Evolutionary conservation across 257 asterid species (phyloP).

Genomic region (Nemophila menziesii): DNA sequence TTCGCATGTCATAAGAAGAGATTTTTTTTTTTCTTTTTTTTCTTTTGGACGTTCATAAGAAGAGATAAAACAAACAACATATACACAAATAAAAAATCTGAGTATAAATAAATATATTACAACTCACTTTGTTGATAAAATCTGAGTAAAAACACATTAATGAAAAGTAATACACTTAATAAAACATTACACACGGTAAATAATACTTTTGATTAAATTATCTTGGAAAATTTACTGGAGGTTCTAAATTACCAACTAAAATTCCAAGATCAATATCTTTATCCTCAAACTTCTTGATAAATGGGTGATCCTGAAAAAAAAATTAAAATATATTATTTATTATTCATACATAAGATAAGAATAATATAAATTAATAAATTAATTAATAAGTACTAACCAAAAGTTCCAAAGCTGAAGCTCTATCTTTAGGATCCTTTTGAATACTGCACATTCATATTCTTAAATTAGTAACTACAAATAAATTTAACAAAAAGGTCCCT

Average conservation of each 20-base stretch:
- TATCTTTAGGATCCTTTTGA: conserved; percentile 76
- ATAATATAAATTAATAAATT: background rate
- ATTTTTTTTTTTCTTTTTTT: no score
- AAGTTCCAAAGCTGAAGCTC: conserved; percentile 79
- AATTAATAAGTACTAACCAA: conserved; percentile 82
- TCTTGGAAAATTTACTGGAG: conserved; percentile 66
- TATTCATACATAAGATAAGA: background rate
- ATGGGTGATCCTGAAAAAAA: conserved; percentile 64
- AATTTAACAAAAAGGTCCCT: background rate
- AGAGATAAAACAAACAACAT: no score
- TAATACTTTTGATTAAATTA: conserved; percentile 4
- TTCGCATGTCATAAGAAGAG: no score
- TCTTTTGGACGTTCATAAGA: no score
- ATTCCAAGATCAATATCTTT: conserved; percentile 81
- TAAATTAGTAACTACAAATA: background rate
- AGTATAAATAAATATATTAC: no score
- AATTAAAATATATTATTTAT: background rate
- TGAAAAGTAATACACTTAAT: background rate
- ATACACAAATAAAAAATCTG: no score
- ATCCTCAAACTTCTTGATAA: conserved; percentile 90
- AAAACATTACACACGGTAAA: background rate
- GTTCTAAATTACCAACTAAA: conserved; percentile 72
- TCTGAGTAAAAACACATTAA: background rate
- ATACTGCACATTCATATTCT: conserved; percentile 48
- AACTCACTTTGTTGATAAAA: background rate